These are phyloP conservation scores for Apodospora peruviana DNA, from an alignment of 495 filamentous ascomycete genomes.

Conservation along the genomic window DNA sequence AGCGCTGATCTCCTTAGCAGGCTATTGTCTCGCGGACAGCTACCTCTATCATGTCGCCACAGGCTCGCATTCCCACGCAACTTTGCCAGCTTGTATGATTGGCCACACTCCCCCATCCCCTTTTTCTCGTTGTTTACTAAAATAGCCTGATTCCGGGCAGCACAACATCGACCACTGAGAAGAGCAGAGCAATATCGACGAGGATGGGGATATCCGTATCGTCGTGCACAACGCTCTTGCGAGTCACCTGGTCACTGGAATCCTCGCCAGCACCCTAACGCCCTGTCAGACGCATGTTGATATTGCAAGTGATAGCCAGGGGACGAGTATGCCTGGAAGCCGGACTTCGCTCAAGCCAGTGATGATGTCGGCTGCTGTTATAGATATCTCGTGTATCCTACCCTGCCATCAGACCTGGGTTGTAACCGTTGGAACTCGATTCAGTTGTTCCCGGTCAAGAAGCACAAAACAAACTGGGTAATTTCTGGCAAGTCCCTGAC, in stretches of 20 bases:
- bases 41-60: background rate
- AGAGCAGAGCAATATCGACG: background rate
- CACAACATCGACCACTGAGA: background rate
- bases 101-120: background rate
- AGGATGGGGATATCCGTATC: background rate
- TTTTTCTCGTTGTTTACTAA: background rate
- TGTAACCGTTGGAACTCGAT: too few relatives aligned
- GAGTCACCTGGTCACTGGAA: background rate
- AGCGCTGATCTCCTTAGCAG: too few relatives aligned
- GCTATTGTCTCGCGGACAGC: too few relatives aligned
- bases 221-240: background rate
- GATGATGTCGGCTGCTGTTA: too few relatives aligned
- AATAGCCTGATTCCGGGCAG: background rate
- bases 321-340: too few relatives aligned
- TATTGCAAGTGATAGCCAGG: background rate
- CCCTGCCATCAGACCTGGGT: too few relatives aligned
- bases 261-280: too few relatives aligned
- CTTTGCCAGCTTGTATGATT: background rate
- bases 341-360: too few relatives aligned
- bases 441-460: too few relatives aligned
- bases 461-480: too few relatives aligned
- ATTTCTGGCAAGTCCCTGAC: too few relatives aligned
- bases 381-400: too few relatives aligned
- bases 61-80: background rate
- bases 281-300: background rate